Percentiles rank a stretch among this genome's conserved stretches.
phyloP scores from a whole-genome alignment of 139 green algal species.

The Bryopsis sp. region DNA sequence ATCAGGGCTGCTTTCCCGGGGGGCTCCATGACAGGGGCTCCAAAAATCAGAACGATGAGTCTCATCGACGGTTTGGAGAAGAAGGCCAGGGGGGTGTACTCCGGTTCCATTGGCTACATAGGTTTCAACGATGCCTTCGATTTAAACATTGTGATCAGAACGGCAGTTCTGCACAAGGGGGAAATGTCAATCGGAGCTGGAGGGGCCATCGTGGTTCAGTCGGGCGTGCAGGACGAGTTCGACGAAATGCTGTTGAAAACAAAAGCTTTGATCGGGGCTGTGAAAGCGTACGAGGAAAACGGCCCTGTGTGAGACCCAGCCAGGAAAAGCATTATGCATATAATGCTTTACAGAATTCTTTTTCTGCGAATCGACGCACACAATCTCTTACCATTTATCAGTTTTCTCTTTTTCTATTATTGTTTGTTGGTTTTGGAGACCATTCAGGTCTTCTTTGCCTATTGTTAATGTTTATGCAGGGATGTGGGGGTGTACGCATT shows the following conservation, averaged over 20 bases:
- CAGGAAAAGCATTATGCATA: too few species aligned
- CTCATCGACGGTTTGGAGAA: conserved; percentile 84
- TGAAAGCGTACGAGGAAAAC: background rate
- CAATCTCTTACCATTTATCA: too few species aligned
- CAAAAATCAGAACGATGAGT: conserved; percentile 76
- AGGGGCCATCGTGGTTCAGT: conserved; percentile 86
- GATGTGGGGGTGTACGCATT: too few species aligned
- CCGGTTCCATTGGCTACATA: conserved; percentile 84
- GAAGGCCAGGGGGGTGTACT: conserved; percentile 79
- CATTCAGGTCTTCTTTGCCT: too few species aligned
- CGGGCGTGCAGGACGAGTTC: conserved; percentile 70
- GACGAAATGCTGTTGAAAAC: conserved; percentile 95
- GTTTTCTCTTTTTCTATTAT: too few species aligned
- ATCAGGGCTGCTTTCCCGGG: conserved; percentile 82
- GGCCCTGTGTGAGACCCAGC: too few species aligned
- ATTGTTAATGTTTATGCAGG: too few species aligned
- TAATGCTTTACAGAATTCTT: too few species aligned
- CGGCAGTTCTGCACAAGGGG: conserved; percentile 52
- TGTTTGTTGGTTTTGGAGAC: too few species aligned
- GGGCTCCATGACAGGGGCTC: conserved; percentile 90
- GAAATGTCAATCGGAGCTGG: conserved; percentile 76
- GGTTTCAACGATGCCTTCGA: conserved; percentile 84
- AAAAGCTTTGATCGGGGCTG: background rate
- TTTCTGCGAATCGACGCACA: too few species aligned
- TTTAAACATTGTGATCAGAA: conserved; percentile 98